These are phyloP conservation scores for Actinidia arguta DNA, from an alignment of 179 eudicot genomes.

Conservation along the genomic window DNA sequence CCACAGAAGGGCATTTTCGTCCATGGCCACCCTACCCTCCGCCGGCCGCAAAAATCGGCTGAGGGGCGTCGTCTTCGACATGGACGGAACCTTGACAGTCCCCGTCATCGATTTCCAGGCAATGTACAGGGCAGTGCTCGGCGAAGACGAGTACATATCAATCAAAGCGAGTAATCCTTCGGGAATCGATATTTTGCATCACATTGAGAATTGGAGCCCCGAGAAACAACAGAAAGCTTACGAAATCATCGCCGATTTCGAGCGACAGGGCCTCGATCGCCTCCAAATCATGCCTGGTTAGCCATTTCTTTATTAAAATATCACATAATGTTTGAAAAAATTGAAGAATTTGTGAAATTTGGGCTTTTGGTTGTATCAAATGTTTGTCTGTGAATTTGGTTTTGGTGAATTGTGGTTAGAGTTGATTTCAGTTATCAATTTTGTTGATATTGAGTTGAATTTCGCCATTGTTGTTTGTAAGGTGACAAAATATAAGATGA, in stretches of 20 bases:
- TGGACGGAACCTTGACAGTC: conserved; percentile 96
- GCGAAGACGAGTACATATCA: conserved; percentile 55
- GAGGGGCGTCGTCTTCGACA: conserved; percentile 91
- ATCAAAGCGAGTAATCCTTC: conserved; percentile 57
- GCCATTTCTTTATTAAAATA: conserved; percentile 18
- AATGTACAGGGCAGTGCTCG: conserved; percentile 86
- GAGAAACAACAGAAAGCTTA: conserved; percentile 63
- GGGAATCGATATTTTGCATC: conserved; percentile 87
- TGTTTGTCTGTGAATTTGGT: too few species aligned
- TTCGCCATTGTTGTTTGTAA: too few species aligned
- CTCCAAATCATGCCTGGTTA: conserved; percentile 96
- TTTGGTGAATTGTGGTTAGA: too few species aligned
- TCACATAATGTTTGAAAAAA: too few species aligned
- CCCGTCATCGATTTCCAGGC: conserved; percentile 90
- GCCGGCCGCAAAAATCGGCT: conserved; percentile 46
- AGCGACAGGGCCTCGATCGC: conserved; percentile 74
- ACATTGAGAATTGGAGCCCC: conserved; percentile 68
- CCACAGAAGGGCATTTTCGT: conserved; percentile 22
- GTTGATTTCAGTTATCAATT: too few species aligned
- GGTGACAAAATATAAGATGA: too few species aligned
- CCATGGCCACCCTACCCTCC: conserved; percentile 30
- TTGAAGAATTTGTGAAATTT: too few species aligned
- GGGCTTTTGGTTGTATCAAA: too few species aligned
- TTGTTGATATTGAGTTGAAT: too few species aligned
- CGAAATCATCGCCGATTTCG: conserved; percentile 74